Evolutionary conservation across 345 rosid species (phyloP).

Genomic region (Syzygium jambos): DNA sequence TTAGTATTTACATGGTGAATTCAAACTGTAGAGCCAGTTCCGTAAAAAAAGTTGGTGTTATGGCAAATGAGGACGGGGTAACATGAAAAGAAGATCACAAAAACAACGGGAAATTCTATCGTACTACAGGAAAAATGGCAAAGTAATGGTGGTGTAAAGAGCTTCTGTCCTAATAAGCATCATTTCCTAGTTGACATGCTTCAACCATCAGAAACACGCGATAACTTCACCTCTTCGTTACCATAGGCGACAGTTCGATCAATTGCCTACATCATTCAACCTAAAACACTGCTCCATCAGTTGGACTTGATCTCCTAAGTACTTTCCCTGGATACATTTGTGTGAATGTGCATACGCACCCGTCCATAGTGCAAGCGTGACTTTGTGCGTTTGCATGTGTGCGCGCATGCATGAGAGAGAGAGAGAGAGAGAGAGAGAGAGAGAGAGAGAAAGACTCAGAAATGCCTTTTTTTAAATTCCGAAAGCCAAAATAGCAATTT

Average conservation of each 20-base stretch:
- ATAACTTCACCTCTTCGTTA: not conserved
- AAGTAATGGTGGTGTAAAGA: not conserved
- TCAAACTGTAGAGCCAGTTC: not conserved
- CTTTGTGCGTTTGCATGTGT: not conserved
- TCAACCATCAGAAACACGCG: not conserved
- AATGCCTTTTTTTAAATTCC: not conserved
- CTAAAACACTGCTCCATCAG: not conserved
- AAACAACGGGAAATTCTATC: not conserved
- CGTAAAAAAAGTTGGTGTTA: rapidly evolving
- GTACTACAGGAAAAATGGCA: not conserved
- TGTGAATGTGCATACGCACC: not conserved
- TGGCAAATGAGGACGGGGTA: not conserved
- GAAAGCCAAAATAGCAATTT: not conserved
- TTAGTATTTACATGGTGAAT: not conserved
- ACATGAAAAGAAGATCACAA: not conserved
- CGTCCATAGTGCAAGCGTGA: not conserved
- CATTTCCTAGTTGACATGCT: not conserved
- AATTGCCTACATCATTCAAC: not conserved
- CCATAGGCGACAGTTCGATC: not conserved
- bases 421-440: not conserved
- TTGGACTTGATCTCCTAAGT: not conserved
- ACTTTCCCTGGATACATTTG: not conserved
- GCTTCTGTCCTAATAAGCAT: not conserved
- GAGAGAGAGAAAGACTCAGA: not conserved
- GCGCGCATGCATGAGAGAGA: not conserved